Conservation (phyloP, 1,284 basidiomycete species). For the Wolfiporia cocos region DNA sequence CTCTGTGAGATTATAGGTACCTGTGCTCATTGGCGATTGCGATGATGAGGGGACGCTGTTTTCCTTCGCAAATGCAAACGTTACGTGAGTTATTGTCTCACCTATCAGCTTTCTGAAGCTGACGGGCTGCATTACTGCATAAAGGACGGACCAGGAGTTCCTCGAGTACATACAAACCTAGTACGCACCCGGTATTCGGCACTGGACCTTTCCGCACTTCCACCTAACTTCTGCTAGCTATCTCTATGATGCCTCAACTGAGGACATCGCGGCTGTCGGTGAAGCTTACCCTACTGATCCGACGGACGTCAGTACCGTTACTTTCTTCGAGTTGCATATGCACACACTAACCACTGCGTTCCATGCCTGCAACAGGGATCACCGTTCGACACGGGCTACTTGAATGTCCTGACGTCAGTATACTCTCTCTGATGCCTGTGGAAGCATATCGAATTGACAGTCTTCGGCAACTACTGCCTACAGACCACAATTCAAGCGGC, state of each 20-base stretch:
- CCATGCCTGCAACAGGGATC: conserved; percentile 5
- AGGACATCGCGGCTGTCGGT: conserved; percentile 1
- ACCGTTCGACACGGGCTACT: conserved; percentile 3
- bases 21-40: conserved; percentile 6
- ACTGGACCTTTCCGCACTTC: no score
- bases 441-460: background rate
- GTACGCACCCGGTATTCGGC: no score
- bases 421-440: background rate
- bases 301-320: background rate
- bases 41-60: conserved; percentile 13
- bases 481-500: conserved; percentile 7
- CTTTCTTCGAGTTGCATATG: background rate
- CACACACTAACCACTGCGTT: background rate
- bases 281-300: conserved; percentile 6
- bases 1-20: background rate
- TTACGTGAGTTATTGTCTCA: background rate
- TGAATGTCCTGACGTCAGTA: conserved; percentile 4
- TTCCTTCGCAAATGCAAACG: conserved; percentile 10
- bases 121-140: background rate
- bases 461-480: background rate
- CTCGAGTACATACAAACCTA: background rate
- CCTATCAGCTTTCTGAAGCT: background rate
- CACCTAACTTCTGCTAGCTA: no score
- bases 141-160: background rate
- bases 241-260: background rate